phyloP scores from a whole-genome alignment of 148 eudicot genomes.

The Salicornia ramosissima region DNA sequence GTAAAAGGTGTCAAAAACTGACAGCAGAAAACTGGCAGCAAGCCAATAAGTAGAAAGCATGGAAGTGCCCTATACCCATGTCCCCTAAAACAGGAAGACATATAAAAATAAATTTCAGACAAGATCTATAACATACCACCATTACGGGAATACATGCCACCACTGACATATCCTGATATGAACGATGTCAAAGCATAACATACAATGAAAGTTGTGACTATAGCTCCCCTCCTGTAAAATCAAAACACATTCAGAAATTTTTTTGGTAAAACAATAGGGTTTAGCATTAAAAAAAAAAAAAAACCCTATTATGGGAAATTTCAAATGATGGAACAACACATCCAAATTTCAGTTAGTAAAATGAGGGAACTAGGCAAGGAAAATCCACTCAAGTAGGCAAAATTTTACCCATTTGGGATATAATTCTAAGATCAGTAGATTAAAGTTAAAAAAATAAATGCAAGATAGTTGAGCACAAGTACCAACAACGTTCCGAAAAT shows the following conservation, averaged over 20 bases:
- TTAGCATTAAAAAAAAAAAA: neutral
- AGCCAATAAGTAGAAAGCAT: neutral
- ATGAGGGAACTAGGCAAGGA: neutral
- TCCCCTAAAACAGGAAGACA: neutral
- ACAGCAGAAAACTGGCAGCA: neutral
- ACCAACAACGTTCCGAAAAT: no score
- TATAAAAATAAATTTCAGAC: neutral
- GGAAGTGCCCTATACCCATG: neutral
- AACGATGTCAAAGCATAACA: constrained; percentile 82
- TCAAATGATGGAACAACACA: neutral
- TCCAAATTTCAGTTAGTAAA: neutral
- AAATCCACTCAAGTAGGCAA: neutral
- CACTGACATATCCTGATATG: constrained; percentile 78
- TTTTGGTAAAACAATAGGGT: neutral
- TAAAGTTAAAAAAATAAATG: neutral
- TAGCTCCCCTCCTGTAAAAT: constrained; percentile 73
- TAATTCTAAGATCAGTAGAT: neutral
- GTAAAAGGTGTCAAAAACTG: neutral
- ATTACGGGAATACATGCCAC: constrained; percentile 77
- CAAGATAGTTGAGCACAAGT: no score
- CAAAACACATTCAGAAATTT: constrained; percentile 3
- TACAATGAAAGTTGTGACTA: constrained; percentile 69
- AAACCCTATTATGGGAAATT: no score
- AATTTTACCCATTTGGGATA: neutral
- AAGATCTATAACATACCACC: constrained; percentile 44